phyloP scores from a whole-genome alignment of 78 protist species.

The Chrysochromulina tobinii region DNA sequence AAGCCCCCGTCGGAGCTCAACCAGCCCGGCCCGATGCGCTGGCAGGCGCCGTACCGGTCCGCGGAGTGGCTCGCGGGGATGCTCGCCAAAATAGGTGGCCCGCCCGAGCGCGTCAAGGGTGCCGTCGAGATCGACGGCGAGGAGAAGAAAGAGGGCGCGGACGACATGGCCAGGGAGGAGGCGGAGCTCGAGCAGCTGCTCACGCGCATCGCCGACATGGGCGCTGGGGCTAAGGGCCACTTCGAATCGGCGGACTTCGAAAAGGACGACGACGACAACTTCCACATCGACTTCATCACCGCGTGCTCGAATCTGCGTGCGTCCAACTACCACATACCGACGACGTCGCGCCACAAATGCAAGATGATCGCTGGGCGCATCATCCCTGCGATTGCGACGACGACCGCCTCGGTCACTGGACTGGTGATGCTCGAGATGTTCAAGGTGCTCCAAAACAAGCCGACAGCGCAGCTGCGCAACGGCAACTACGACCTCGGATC shows the following conservation, averaged over 20 bases:
- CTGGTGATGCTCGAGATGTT: constrained; percentile 86
- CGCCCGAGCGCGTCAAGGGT: too few species aligned
- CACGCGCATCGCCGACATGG: neutral
- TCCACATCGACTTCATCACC: constrained; percentile 67
- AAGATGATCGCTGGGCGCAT: constrained; percentile 97
- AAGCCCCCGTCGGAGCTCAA: too few species aligned
- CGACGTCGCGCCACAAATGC: constrained; percentile 53
- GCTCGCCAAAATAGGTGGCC: too few species aligned
- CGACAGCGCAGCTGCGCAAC: too few species aligned
- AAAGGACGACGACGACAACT: constrained; percentile 52
- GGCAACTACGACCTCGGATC: too few species aligned
- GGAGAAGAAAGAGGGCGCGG: neutral
- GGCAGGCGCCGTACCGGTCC: too few species aligned
- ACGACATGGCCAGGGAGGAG: neutral
- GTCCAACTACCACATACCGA: constrained; percentile 63
- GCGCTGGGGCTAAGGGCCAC: neutral
- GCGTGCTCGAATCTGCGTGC: constrained; percentile 71
- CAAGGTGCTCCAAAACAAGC: constrained; percentile 73
- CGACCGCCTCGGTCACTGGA: constrained; percentile 97
- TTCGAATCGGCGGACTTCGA: neutral
- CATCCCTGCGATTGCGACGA: constrained; percentile 99
- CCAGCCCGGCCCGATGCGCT: too few species aligned
- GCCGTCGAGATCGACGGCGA: too few species aligned
- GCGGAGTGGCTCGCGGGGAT: too few species aligned
- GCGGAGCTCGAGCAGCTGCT: neutral